Evolutionary conservation across 2,329 filamentous ascomycete genomes (phyloP), one percentile per base, ranked within the genome.

Genomic region (Monosporascus ibericus): DNA sequence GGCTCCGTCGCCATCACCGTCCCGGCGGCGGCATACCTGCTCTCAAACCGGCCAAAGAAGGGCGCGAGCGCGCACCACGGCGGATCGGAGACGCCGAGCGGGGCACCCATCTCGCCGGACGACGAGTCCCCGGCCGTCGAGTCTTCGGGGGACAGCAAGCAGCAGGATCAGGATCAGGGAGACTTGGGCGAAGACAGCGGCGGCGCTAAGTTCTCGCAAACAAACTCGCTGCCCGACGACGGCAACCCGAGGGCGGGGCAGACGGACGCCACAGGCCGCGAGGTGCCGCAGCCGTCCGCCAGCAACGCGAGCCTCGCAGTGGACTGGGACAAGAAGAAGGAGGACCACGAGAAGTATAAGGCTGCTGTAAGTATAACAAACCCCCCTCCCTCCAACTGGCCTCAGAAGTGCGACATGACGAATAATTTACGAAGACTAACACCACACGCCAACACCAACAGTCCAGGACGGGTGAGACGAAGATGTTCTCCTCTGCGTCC

Each of bases 1-100:
- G 49, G 47, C 48, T 56, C 60, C 39, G 57, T 60, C 27, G 58
- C 27, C 55, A 7, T 64, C 39, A 65, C 64, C 8, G 55, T 57
- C 7, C 38, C 51, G 0, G 60, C 48, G 36, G 14, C 58, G 27
- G 56, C 60, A 9, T 64, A 54, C 57, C 49, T 67, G 5, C 6
- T 56, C 18, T 40, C 38, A 20, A 40, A 40, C 1, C 0, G 30
- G n/a, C 38, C 38, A 3, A 36, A 42, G 36, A 52, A 47, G 50
- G 18, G 20, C 15, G 17, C 50, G 17, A 47, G n/a, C 52, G 51
- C 49, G 47, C 54, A 53, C 52, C 34, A 40, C 27, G 49, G 30
- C 46, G 30, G 42, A n/a, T 25, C 22, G 7, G 22, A 46, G 6
- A 53, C 17, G 22, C 50, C 46, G 37, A 36, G 30, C 14, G 40